Conservation (phyloP, 306 rosid species). For the Inga leiocalycina region DNA sequence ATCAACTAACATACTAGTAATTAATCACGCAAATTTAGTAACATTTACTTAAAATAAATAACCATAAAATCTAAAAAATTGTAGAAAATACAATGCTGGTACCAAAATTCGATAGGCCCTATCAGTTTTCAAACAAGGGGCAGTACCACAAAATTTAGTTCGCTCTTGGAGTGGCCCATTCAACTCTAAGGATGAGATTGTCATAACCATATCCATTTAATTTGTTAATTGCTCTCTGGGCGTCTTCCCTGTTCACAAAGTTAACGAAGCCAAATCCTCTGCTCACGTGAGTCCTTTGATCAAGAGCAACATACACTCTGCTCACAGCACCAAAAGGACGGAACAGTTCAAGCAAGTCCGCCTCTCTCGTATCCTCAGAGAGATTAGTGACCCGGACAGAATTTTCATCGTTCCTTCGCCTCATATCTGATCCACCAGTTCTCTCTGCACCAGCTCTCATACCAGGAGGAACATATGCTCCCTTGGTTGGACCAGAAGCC, state of each 20-base stretch:
- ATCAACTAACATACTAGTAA: slow-evolving; percentile 1
- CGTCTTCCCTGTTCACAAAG: slow-evolving; percentile 92
- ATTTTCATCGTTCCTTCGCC: slow-evolving; percentile 92
- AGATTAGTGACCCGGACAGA: slow-evolving; percentile 97
- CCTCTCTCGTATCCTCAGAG: slow-evolving; percentile 92
- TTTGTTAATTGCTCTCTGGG: slow-evolving; percentile 88
- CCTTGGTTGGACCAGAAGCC: slow-evolving; percentile 55
- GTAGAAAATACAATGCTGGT: background rate
- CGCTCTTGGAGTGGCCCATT: slow-evolving; percentile 58
- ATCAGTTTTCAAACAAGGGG: too few relatives aligned
- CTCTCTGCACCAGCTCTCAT: slow-evolving; percentile 78
- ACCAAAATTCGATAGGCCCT: slow-evolving; percentile 41
- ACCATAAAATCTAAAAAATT: slow-evolving; percentile 2
- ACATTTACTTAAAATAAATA: background rate
- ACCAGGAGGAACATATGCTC: slow-evolving; percentile 83
- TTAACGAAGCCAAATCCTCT: slow-evolving; percentile 96
- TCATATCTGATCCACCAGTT: slow-evolving; percentile 76
- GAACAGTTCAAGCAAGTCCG: slow-evolving; percentile 92
- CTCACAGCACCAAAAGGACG: slow-evolving; percentile 88
- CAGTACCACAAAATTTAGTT: background rate
- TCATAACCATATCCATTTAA: slow-evolving; percentile 95
- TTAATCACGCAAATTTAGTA: slow-evolving; percentile 1
- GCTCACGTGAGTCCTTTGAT: slow-evolving; percentile 84
- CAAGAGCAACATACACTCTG: slow-evolving; percentile 91
- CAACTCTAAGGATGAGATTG: slow-evolving; percentile 59